Conservation (phyloP, 2,329 filamentous ascomycete genomes). For the Arthrobotrys pseudoclavata region DNA sequence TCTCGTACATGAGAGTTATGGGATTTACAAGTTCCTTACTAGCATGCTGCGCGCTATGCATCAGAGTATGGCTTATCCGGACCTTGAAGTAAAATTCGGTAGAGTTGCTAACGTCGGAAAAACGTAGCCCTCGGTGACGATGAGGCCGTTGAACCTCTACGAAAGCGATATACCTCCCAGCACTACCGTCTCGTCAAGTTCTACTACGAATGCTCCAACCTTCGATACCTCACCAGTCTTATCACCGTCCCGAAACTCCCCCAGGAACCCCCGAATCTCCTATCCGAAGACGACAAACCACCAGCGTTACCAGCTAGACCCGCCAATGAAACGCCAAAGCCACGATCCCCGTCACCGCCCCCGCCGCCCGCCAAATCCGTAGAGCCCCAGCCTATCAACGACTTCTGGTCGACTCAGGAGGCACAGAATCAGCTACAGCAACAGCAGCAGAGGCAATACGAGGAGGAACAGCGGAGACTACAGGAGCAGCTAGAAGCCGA, state of each 20-base stretch:
- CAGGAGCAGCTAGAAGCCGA: conserved; percentile 88
- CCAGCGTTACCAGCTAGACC: conserved; percentile 86
- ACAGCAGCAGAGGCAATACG: conserved; percentile 92
- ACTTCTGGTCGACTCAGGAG: conserved; percentile 93
- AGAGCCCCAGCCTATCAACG: conserved; percentile 93
- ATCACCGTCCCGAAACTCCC: conserved; percentile 97
- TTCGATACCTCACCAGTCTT: conserved; percentile 93
- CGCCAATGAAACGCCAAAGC: conserved; percentile 77
- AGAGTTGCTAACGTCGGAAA: conserved; percentile 60
- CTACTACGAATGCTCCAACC: conserved; percentile 98
- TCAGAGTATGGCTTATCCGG: conserved; percentile 74
- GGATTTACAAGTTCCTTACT: conserved; percentile 99
- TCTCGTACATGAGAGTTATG: conserved; percentile 96
- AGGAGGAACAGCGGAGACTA: conserved; percentile 89
- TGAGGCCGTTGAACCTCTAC: conserved; percentile 88
- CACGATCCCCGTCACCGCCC: conserved; percentile 77
- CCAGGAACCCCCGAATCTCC: conserved; percentile 89
- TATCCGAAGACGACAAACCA: conserved; percentile 85
- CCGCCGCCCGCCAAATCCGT: conserved; percentile 77
- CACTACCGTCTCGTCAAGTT: conserved; percentile 97
- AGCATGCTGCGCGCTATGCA: conserved; percentile 99
- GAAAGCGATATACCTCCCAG: conserved; percentile 91
- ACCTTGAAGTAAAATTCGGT: conserved; percentile 6
- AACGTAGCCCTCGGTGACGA: conserved; percentile 85
- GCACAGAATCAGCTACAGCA: conserved; percentile 70